Evolutionary conservation across 1,139 yeast species (phyloP).

Genomic region (Suhomyces taliae): DNA sequence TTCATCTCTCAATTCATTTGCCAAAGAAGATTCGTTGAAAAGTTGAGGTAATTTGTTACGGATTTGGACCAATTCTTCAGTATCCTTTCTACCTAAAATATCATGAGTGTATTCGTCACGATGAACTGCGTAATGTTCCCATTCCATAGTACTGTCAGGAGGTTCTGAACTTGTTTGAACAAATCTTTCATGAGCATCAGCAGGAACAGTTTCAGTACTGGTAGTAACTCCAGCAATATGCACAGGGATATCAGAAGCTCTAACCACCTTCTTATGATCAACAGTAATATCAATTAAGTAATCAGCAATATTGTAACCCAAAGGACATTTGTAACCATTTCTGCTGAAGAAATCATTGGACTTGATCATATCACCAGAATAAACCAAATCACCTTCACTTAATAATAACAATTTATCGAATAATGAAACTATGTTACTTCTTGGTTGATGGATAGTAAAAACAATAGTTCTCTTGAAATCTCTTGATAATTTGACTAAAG

Average conservation of each 20-base stretch:
- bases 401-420: constrained; percentile 80
- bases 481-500: constrained; percentile 75
- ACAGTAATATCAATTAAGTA: constrained; percentile 88
- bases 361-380: constrained; percentile 77
- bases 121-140: constrained; percentile 90
- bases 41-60: constrained; percentile 40
- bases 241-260: constrained; percentile 12
- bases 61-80: constrained; percentile 31
- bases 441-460: constrained; percentile 96
- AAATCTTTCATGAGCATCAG: constrained; percentile 42
- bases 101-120: constrained; percentile 60
- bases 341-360: constrained; percentile 72
- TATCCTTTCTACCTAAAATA: constrained; percentile 20
- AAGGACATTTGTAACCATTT: constrained; percentile 81
- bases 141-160: constrained; percentile 69
- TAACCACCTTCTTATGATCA: constrained; percentile 44
- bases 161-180: constrained; percentile 31
- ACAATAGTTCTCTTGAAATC: constrained; percentile 84
- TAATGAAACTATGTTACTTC: constrained; percentile 89
- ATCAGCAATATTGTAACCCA: constrained; percentile 91
- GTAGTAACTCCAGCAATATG: constrained; percentile 26
- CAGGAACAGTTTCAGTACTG: constrained; percentile 20
- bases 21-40: constrained; percentile 51
- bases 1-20: constrained; percentile 48
- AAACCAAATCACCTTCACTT: constrained; percentile 83